Evolutionary conservation across 345 rosid genomes (phyloP).

Genomic region (Linum lewisii): DNA sequence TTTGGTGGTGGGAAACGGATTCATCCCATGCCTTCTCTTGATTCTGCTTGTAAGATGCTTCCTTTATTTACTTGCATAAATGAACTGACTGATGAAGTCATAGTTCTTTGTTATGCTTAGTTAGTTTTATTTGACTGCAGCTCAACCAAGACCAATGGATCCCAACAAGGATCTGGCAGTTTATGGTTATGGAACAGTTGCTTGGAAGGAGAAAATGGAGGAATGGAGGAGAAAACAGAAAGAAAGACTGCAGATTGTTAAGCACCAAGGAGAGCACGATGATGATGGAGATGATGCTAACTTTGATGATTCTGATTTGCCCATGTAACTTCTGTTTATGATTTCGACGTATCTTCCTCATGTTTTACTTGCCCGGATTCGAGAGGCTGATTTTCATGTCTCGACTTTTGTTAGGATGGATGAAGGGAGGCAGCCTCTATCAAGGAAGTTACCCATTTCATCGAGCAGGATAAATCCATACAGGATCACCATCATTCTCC

Average conservation of each 20-base stretch:
- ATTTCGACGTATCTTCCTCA: too few species aligned
- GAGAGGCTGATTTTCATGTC: neutral
- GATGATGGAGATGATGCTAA: conserved; percentile 35
- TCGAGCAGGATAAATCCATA: conserved; percentile 85
- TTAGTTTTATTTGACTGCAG: conserved; percentile 30
- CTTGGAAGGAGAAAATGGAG: conserved; percentile 91
- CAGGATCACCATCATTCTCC: conserved; percentile 60
- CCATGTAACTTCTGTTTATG: conserved; percentile 34
- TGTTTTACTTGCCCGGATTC: neutral
- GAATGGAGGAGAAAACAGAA: conserved; percentile 73
- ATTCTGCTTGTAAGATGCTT: conserved; percentile 43
- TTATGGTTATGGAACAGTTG: conserved; percentile 86
- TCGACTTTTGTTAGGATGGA: conserved; percentile 60
- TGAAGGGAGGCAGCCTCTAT: conserved; percentile 89
- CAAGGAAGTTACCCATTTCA: conserved; percentile 71
- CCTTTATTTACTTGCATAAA: neutral
- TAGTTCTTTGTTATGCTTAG: conserved; percentile 1
- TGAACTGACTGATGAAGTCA: neutral
- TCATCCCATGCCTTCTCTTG: conserved; percentile 45
- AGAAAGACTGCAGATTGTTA: conserved; percentile 57
- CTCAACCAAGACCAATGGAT: conserved; percentile 73
- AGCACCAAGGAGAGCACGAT: conserved; percentile 42
- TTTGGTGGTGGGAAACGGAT: conserved; percentile 41
- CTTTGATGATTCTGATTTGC: conserved; percentile 57
- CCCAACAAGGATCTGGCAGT: conserved; percentile 78